Evolutionary conservation across 441 rosid species (phyloP).

Genomic region (Adansonia grandidieri): DNA sequence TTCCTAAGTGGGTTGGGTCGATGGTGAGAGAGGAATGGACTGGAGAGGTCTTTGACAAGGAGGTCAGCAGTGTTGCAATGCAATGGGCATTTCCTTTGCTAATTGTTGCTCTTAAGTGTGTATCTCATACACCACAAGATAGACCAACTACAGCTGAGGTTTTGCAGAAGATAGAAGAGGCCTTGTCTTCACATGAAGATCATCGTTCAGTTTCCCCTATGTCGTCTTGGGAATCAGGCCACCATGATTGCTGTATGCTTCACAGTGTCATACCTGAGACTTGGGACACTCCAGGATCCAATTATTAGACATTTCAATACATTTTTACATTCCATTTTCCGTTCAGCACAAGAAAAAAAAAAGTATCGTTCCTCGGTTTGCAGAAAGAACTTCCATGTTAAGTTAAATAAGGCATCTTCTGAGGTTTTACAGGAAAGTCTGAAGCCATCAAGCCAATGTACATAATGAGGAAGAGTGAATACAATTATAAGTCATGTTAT

Average conservation of each 20-base stretch:
- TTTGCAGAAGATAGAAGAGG: conserved; percentile 52
- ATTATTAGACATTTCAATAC: conserved; percentile 32
- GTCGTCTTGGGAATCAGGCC: conserved; percentile 39
- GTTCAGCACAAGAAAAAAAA: not conserved
- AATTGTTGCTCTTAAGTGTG: conserved; percentile 54
- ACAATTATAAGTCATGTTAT: conserved; percentile 23
- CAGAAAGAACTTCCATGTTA: conserved; percentile 13
- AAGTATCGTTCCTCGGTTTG: not conserved
- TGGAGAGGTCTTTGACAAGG: conserved; percentile 68
- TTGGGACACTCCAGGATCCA: conserved; percentile 62
- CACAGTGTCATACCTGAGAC: conserved; percentile 56
- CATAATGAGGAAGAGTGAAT: conserved; percentile 20
- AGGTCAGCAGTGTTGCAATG: conserved; percentile 41
- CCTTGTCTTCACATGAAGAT: conserved; percentile 31
- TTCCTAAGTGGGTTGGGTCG: conserved; percentile 64
- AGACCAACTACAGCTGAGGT: conserved; percentile 49
- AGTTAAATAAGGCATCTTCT: conserved; percentile 18
- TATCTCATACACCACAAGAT: conserved; percentile 44
- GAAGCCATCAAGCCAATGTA: conserved; percentile 17
- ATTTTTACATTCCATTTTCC: not conserved
- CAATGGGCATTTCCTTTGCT: conserved; percentile 62
- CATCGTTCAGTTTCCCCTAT: conserved; percentile 35
- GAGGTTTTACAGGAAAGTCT: conserved; percentile 8
- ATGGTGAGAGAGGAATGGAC: conserved; percentile 79
- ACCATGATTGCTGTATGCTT: conserved; percentile 46